Conservation (phyloP, 2,329 filamentous ascomycete species). For the Allantophomopsis lycopodina region DNA sequence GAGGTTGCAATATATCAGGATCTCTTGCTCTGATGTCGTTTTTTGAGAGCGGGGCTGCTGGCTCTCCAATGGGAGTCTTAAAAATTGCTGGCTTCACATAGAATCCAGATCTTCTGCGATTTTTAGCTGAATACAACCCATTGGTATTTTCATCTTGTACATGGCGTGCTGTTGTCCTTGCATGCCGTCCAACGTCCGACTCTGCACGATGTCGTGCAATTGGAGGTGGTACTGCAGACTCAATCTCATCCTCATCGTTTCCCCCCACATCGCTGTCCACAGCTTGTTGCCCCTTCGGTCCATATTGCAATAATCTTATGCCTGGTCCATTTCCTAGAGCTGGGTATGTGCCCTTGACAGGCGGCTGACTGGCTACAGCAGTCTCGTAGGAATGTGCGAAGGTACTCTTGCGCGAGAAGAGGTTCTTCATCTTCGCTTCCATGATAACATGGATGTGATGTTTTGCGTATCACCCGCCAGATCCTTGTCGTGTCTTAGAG, state of each 20-base stretch:
- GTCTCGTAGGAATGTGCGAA: conserved; percentile 25
- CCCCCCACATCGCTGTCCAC: not conserved
- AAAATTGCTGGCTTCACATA: no score
- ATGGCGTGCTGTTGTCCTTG: conserved; percentile 8
- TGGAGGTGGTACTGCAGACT: conserved; percentile 4
- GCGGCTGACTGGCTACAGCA: conserved; percentile 21
- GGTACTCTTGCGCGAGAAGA: conserved; percentile 1
- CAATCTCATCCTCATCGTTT: not conserved
- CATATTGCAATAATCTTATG: conserved; percentile 17
- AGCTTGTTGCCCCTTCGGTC: conserved; percentile 8
- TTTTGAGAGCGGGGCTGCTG: not conserved
- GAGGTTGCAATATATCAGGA: conserved; percentile 2
- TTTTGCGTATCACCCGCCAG: not conserved
- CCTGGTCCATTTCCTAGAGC: conserved; percentile 26
- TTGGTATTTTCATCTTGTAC: not conserved
- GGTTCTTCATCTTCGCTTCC: conserved; percentile 2
- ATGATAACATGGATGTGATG: conserved; percentile 1
- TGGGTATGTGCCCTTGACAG: conserved; percentile 25
- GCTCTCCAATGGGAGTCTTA: no score
- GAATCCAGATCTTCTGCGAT: no score
- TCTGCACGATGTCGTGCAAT: conserved; percentile 7
- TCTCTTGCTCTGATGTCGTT: not conserved
- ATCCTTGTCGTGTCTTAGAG: not conserved
- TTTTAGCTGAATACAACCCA: conserved; percentile 1
- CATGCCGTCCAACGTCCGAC: conserved; percentile 1